Percentiles rank a stretch among this genome's conserved stretches.
Evolutionary conservation across 176 grass and related monocot genomes (phyloP).

Genomic region (Luzula sylvatica): DNA sequence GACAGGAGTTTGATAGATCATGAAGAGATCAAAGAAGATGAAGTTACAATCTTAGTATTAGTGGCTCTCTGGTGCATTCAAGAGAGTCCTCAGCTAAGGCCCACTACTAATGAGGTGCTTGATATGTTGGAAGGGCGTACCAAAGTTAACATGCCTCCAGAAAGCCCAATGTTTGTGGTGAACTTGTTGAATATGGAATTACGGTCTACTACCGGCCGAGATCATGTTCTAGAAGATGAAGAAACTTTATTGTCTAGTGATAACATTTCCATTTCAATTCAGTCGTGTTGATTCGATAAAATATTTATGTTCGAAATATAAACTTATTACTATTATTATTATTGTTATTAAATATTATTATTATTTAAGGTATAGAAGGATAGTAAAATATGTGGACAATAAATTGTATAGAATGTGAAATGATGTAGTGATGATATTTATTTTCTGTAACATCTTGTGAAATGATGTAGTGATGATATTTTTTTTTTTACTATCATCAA

Average conservation of each 20-base stretch:
- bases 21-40: conserved; percentile 13
- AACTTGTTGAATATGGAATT: conserved; percentile 6
- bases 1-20: conserved; percentile 25
- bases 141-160: conserved; percentile 13
- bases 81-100: conserved; percentile 27
- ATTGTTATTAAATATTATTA: too few relatives aligned
- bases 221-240: neutral
- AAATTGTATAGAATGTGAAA: too few relatives aligned
- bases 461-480: too few relatives aligned
- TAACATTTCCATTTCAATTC: conserved; percentile 1
- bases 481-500: too few relatives aligned
- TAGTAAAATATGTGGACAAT: too few relatives aligned
- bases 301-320: too few relatives aligned
- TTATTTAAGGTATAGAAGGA: too few relatives aligned
- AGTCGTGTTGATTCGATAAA: neutral
- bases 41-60: conserved; percentile 9
- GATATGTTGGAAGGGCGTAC: conserved; percentile 14
- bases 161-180: conserved; percentile 19
- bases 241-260: neutral
- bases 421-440: too few relatives aligned
- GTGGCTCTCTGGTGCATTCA: conserved; percentile 28
- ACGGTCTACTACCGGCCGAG: neutral
- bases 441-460: too few relatives aligned
- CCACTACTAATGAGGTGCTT: conserved; percentile 15
- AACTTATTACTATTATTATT: too few relatives aligned